These are phyloP conservation scores for Mucor saturninus DNA, from an alignment of 371 early-diverging fungal genomes.

Conservation along the genomic window DNA sequence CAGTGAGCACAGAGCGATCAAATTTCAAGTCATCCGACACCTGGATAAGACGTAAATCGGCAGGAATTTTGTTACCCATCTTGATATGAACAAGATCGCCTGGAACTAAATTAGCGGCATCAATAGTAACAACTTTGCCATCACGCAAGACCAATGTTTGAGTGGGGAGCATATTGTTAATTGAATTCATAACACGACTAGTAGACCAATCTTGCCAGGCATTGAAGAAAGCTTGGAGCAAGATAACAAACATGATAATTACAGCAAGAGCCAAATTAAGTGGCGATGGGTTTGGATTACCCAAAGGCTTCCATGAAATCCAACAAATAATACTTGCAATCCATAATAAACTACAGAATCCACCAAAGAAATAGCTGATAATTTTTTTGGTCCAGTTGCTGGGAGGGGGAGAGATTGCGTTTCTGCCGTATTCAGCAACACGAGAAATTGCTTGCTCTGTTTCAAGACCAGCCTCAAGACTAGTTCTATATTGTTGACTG, in stretches of 20 bases:
- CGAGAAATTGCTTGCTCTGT: constrained; percentile 40
- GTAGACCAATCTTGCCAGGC: constrained; percentile 83
- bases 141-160: constrained; percentile 65
- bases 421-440: constrained; percentile 51
- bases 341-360: constrained; percentile 49
- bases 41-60: constrained; percentile 87
- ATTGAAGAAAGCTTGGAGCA: constrained; percentile 67
- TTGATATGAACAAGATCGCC: constrained; percentile 92
- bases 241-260: constrained; percentile 62
- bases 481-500: constrained; percentile 50
- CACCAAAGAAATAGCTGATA: constrained; percentile 46
- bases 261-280: constrained; percentile 43
- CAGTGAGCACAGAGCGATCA: constrained; percentile 96
- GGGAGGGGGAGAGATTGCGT: constrained; percentile 51
- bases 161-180: constrained; percentile 72
- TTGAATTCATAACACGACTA: constrained; percentile 72
- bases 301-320: constrained; percentile 48
- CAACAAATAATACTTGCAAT: constrained; percentile 50
- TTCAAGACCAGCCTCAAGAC: constrained; percentile 47
- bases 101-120: constrained; percentile 79
- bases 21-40: constrained; percentile 83
- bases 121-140: constrained; percentile 50
- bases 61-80: constrained; percentile 96
- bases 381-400: constrained; percentile 53
- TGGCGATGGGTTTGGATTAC: constrained; percentile 42